A percentile compares a stretch with the other conserved stretches of the same genome.
Conservation (phyloP, 768 basidiomycete species). For the Pholiota conissans region DNA sequence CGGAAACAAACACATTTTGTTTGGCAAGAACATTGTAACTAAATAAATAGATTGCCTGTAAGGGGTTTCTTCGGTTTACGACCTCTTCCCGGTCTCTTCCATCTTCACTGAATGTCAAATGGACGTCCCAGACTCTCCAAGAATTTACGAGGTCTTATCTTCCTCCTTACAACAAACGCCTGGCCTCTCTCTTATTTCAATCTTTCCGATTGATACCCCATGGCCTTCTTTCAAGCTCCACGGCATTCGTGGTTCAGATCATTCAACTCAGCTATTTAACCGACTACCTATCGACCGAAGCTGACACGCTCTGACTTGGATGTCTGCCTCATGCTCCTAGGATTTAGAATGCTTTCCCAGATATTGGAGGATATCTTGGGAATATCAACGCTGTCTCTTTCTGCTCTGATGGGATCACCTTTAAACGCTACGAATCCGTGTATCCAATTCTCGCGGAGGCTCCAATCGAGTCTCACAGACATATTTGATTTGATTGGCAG, state of each 20-base stretch:
- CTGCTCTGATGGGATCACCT: not conserved
- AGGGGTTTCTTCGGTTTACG: not conserved
- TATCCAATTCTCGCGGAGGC: not conserved
- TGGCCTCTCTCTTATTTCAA: not conserved
- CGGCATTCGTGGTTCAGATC: not conserved
- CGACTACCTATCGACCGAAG: not conserved
- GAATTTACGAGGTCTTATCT: not conserved
- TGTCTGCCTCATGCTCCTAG: not conserved
- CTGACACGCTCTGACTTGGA: not conserved
- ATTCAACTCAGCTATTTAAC: not conserved
- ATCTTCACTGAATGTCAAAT: too few relatives aligned
- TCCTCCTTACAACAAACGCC: not conserved
- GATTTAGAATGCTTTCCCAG: not conserved
- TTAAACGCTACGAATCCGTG: not conserved
- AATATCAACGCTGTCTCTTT: not conserved
- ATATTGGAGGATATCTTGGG: not conserved
- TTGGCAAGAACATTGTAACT: not conserved
- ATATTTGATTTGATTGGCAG: not conserved
- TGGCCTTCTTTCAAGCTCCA: not conserved
- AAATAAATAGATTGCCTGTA: not conserved
- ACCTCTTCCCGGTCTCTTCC: not conserved
- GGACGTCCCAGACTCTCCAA: too few relatives aligned
- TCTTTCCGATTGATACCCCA: not conserved
- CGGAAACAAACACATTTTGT: not conserved
- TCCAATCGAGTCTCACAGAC: not conserved